A percentile compares a stretch with the other conserved stretches of the same genome.
phyloP scores from a whole-genome alignment of 2,329 filamentous ascomycete genomes.

The Monosporascus sp. region DNA sequence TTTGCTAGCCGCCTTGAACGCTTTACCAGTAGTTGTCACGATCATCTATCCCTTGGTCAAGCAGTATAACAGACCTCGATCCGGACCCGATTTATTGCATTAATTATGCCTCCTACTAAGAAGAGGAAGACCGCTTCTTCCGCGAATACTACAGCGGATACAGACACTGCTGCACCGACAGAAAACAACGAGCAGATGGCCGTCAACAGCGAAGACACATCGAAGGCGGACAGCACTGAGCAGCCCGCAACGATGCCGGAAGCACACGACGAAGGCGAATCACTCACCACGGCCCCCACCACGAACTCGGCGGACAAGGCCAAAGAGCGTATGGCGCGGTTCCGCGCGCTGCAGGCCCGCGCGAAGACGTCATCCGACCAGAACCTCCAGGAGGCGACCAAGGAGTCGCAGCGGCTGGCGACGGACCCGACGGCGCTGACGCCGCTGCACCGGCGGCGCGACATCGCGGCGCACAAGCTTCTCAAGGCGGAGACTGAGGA shows the following conservation, averaged over 20 bases:
- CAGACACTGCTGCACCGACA: constrained; percentile 12
- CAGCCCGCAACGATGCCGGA: constrained; percentile 15
- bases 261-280: constrained; percentile 9
- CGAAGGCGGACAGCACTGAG: constrained; percentile 10
- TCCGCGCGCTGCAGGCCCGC: constrained; percentile 81
- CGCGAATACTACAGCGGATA: constrained; percentile 15
- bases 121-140: constrained; percentile 35
- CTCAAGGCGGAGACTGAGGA: constrained; percentile 87
- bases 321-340: constrained; percentile 70
- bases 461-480: constrained; percentile 85
- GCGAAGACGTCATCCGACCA: constrained; percentile 65
- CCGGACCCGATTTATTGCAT: constrained; percentile 1
- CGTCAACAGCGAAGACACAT: neutral
- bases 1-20: no score
- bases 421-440: constrained; percentile 73
- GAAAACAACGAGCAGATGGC: neutral
- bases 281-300: constrained; percentile 8
- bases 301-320: constrained; percentile 33
- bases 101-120: constrained; percentile 38
- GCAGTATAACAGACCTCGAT: no score
- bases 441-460: constrained; percentile 77
- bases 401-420: constrained; percentile 73
- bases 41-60: no score
- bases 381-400: constrained; percentile 79
- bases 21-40: no score